Percentiles rank a stretch among this genome's conserved stretches.
Evolutionary conservation across 1,139 yeast species (phyloP).

Genomic region (Yamadazyma triangularis): DNA sequence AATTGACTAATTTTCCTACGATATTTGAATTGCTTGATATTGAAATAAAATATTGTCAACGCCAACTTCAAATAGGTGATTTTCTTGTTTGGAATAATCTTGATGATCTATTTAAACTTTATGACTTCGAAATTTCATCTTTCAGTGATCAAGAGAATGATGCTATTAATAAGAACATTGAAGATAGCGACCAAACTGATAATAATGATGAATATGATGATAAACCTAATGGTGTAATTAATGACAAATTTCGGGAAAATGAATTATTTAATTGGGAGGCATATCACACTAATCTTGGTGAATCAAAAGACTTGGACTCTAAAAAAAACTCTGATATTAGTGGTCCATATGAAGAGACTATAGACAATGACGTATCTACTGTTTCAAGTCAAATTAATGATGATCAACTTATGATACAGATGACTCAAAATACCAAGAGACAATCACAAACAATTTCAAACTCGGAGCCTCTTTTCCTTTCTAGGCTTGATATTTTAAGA

Average conservation of each 20-base stretch:
- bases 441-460: conserved; percentile 12
- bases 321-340: too few relatives aligned
- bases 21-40: conserved; percentile 20
- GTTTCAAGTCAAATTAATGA: conserved; percentile 7
- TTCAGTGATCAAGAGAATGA: conserved; percentile 3
- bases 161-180: conserved; percentile 4
- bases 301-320: too few relatives aligned
- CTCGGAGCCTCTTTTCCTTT: conserved; percentile 4
- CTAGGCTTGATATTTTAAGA: conserved; percentile 21
- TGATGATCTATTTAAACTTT: not conserved
- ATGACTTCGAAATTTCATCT: too few relatives aligned
- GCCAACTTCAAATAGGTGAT: too few relatives aligned
- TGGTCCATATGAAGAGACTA: too few relatives aligned
- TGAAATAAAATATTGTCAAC: too few relatives aligned
- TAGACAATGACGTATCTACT: too few relatives aligned
- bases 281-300: too few relatives aligned
- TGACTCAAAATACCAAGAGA: not conserved
- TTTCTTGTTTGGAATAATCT: not conserved
- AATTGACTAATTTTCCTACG: conserved; percentile 19
- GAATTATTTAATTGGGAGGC: too few relatives aligned
- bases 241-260: conserved; percentile 8
- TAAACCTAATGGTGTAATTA: conserved; percentile 6
- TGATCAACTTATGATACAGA: conserved; percentile 2
- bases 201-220: conserved; percentile 9
- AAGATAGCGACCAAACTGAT: conserved; percentile 8